Conservation (phyloP, 2,329 filamentous ascomycete species). For the Botryotinia globosa region DNA sequence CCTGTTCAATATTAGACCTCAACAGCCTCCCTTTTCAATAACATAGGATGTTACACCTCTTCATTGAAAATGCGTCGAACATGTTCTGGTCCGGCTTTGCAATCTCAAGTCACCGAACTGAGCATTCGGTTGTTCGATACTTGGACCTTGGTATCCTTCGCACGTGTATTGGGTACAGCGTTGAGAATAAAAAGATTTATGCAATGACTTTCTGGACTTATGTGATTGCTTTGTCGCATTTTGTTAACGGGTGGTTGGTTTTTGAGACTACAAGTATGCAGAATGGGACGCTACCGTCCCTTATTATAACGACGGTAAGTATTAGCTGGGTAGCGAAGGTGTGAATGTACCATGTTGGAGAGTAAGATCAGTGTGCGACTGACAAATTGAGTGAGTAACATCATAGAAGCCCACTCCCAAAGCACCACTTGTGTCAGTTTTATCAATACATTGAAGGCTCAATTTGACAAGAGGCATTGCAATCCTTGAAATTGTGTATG, state of each 20-base stretch:
- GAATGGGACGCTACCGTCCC: neutral
- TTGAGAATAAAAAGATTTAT: conserved; percentile 54
- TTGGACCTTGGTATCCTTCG: conserved; percentile 64
- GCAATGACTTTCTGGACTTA: conserved; percentile 62
- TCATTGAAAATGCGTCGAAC: neutral
- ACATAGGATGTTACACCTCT: neutral
- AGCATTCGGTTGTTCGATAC: conserved; percentile 68
- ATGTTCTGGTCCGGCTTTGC: neutral
- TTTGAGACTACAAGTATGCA: conserved; percentile 1
- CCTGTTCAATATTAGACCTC: neutral
- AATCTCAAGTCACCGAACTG: conserved; percentile 52
- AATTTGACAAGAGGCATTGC: neutral
- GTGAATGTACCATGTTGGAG: neutral
- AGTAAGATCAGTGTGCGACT: neutral
- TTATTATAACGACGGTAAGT: neutral
- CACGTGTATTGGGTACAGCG: conserved; percentile 63
- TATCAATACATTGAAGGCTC: neutral
- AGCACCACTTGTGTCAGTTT: neutral
- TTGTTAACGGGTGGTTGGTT: neutral
- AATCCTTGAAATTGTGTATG: neutral
- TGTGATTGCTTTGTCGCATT: conserved; percentile 51
- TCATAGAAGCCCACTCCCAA: neutral
- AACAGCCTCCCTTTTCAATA: neutral
- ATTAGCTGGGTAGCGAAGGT: neutral
- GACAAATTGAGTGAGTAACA: neutral